Evolutionary conservation across 371 early-diverging fungal genomes (phyloP), one percentile per base, ranked within the genome.

Genomic region (Mucor circinelloides): DNA sequence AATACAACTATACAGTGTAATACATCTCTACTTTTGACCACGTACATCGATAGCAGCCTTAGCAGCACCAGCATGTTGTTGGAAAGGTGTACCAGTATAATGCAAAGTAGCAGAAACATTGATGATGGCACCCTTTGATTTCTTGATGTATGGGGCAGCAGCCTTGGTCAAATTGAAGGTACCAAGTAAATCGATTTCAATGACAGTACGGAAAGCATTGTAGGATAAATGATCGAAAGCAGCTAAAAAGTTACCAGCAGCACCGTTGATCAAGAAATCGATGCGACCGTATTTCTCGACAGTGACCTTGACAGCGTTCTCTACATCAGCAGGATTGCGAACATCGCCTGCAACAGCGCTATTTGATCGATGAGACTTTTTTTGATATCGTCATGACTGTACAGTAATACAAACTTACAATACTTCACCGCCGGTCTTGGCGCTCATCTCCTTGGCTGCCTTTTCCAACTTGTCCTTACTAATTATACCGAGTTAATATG

Each of bases 121-220:
- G 60, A 92, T 81, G 63, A 92, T 84, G 31, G 80, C 60, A 6
- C 93, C 93, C 69, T 88, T 88, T 63, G 87, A 75, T 44, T 81
- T 79, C 70, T 93, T 92, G 63, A 94, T 73, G 64, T 90, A 81
- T 17, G 88, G 88, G 54, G 89, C 77, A 48, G 90, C 89, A 46
- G 90, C 90, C 78, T 93, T 93, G 66, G 89, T 87, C 12, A 90
- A 80, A 76, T 93, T 90, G 79, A 89, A 94, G n/a, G 93, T 91
- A 21, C 74, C 74, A 15, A 80, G 60, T 27, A 79, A 66, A 69
- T 80, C 85, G 60, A 85, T 85, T 52, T 85, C 85, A 67, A 86
- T 82, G 32, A 85, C 85, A 34, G 87, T 82, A n/a, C 84, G 81
- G 85, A 93, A 94, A 31, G 91, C 94, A 67, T 91, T 90, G 70